Evolutionary conservation across 1,139 yeast genomes (phyloP).

Genomic region (Fermentozyma sake): DNA sequence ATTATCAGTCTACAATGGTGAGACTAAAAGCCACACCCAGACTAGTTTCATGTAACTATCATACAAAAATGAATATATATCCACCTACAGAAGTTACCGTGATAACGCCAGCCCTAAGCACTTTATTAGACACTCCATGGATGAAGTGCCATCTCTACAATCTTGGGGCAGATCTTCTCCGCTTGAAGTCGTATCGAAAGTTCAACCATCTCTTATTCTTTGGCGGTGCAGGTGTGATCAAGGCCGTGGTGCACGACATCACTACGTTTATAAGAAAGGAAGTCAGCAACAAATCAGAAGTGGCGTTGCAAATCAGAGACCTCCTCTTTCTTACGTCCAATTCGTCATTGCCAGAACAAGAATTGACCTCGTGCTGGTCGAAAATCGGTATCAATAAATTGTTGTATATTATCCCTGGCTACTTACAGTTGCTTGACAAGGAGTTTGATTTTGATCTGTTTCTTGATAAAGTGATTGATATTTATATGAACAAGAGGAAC

Average conservation of each 20-base stretch:
- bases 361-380: conserved; percentile 6
- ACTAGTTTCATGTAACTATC: no score
- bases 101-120: conserved; percentile 11
- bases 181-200: conserved; percentile 33
- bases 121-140: conserved; percentile 23
- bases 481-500: conserved; percentile 24
- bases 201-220: conserved; percentile 25
- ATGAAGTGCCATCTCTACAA: conserved; percentile 29
- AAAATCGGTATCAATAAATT: conserved; percentile 17
- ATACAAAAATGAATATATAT: no score
- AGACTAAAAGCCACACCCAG: no score
- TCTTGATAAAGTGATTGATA: conserved; percentile 27
- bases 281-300: conserved; percentile 13
- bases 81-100: no score
- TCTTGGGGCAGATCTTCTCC: conserved; percentile 33
- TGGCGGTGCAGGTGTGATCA: conserved; percentile 35
- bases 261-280: conserved; percentile 33
- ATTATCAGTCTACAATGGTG: no score
- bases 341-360: conserved; percentile 3
- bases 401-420: conserved; percentile 38
- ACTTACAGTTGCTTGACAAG: conserved; percentile 23
- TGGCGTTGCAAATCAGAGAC: conserved; percentile 20
- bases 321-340: conserved; percentile 12
- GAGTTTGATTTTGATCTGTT: conserved; percentile 24
- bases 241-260: conserved; percentile 33